Percentiles rank a stretch among this genome's conserved stretches.
These are phyloP conservation scores for Fusarium newnesense DNA, from an alignment of 2,329 filamentous ascomycete species.

Conservation along the genomic window DNA sequence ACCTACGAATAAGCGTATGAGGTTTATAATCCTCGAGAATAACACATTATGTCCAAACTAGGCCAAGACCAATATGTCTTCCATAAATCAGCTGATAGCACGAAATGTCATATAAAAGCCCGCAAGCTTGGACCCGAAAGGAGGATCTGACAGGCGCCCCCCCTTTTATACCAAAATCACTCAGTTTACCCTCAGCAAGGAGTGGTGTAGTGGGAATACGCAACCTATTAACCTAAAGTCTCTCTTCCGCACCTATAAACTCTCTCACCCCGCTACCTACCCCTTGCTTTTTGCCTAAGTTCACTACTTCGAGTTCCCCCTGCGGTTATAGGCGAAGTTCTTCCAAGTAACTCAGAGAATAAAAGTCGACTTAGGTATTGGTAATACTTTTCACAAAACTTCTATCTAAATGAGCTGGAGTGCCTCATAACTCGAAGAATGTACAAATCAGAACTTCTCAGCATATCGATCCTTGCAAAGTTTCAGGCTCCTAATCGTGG, in stretches of 20 bases:
- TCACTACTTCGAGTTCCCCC: neutral
- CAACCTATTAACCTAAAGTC: neutral
- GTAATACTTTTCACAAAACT: neutral
- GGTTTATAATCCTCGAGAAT: neutral
- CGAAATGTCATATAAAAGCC: neutral
- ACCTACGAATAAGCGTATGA: neutral
- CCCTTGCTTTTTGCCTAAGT: neutral
- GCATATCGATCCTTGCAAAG: neutral
- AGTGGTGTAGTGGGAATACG: conserved; percentile 1
- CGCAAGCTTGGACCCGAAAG: accelerated
- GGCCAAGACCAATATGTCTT: neutral
- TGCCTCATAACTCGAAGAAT: neutral
- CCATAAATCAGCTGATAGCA: neutral
- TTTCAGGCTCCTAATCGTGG: accelerated
- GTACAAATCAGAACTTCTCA: neutral
- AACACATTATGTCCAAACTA: accelerated
- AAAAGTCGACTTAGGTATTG: no score
- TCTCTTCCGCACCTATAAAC: neutral
- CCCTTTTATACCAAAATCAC: neutral
- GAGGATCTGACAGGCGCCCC: accelerated
- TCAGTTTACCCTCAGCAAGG: neutral
- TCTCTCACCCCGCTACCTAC: neutral
- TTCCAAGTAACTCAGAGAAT: neutral
- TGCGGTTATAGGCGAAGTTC: accelerated
- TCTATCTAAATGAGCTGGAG: neutral